These are phyloP conservation scores for Pseudocercospora crystallina DNA, from an alignment of 2,329 filamentous ascomycete genomes.

Conservation along the genomic window DNA sequence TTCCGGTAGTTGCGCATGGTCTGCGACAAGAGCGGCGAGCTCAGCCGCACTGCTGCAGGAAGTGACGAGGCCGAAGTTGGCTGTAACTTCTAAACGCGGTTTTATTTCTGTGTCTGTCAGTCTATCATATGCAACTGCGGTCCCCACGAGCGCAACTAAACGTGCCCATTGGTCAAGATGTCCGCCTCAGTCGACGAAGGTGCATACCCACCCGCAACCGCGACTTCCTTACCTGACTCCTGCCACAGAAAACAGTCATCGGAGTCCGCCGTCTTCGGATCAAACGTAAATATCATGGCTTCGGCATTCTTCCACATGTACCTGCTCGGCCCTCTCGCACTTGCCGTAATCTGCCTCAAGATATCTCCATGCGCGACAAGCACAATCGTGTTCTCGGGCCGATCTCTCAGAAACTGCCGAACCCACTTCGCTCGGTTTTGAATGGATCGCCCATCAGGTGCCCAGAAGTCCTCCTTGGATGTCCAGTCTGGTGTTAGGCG, in stretches of 20 bases:
- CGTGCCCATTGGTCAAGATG: constrained; percentile 11
- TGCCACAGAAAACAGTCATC: constrained; percentile 32
- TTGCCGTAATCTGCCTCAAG: constrained; percentile 30
- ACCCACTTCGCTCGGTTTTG: constrained; percentile 32
- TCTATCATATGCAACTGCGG: too few species aligned
- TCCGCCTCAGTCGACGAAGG: constrained; percentile 32
- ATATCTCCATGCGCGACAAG: constrained; percentile 37
- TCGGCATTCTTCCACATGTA: constrained; percentile 36
- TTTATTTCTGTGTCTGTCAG: too few species aligned
- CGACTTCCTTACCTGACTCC: constrained; percentile 26
- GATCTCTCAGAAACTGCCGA: constrained; percentile 30
- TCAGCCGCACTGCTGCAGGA: too few species aligned
- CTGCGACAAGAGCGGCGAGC: too few species aligned
- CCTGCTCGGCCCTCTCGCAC: constrained; percentile 22
- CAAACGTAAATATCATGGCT: constrained; percentile 30
- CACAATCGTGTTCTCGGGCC: constrained; percentile 35
- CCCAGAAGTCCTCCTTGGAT: constrained; percentile 33
- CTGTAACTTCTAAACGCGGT: too few species aligned
- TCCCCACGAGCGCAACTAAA: too few species aligned
- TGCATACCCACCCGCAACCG: constrained; percentile 35
- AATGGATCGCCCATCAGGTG: constrained; percentile 20
- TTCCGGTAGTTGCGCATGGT: too few species aligned
- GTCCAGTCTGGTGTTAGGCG: constrained; percentile 32
- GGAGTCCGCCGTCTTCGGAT: constrained; percentile 24
- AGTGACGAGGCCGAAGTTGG: too few species aligned